These are phyloP conservation scores for Lactifluus rugatus DNA, from an alignment of 768 basidiomycete species.

Conservation along the genomic window DNA sequence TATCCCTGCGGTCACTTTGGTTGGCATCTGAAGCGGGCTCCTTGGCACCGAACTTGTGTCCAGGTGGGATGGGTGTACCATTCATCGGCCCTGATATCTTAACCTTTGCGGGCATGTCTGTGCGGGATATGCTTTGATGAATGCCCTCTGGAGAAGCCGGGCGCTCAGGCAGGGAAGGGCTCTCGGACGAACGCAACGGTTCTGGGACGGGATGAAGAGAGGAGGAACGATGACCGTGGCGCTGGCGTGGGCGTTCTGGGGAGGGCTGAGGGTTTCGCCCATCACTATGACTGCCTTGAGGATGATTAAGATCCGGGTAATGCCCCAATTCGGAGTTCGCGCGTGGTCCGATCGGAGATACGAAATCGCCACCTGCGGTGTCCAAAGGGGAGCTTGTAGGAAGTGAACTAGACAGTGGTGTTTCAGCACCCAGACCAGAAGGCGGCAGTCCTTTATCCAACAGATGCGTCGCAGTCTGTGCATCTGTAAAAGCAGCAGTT, in stretches of 20 bases:
- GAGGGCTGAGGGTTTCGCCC: conserved; percentile 36
- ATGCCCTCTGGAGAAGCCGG: conserved; percentile 34
- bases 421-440: conserved; percentile 36
- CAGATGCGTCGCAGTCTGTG: conserved; percentile 33
- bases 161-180: conserved; percentile 26
- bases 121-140: conserved; percentile 39
- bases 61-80: conserved; percentile 75
- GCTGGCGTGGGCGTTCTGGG: conserved; percentile 48
- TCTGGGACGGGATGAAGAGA: conserved; percentile 55
- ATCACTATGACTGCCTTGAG: conserved; percentile 23
- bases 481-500: conserved; percentile 27
- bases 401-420: conserved; percentile 53
- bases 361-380: conserved; percentile 21
- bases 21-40: conserved; percentile 35
- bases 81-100: conserved; percentile 88
- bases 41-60: conserved; percentile 85
- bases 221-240: conserved; percentile 47
- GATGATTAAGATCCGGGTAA: conserved; percentile 54
- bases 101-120: conserved; percentile 50
- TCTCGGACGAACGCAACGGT: conserved; percentile 41
- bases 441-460: conserved; percentile 42
- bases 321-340: conserved; percentile 79
- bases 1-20: conserved; percentile 52
- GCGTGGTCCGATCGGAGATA: conserved; percentile 34
- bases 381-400: conserved; percentile 40